Base-by-base conservation (phyloP, 2,329 filamentous ascomycete genomes). In the Thelonectria olida region DNA sequence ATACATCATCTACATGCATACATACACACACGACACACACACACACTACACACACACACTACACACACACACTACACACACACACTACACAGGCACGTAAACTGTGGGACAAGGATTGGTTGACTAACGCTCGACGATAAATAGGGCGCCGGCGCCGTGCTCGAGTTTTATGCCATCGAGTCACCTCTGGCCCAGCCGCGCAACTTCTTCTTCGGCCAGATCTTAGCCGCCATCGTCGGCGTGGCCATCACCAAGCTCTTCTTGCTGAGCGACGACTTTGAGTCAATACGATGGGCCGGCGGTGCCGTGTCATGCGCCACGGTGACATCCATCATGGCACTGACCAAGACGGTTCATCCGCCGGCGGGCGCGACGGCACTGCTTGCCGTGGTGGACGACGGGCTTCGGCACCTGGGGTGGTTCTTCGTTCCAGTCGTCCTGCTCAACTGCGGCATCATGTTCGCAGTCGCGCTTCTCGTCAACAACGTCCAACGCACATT, bases 321-420 rank as follows among this genome's bases (percentile, higher is more conserved):
- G 3, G 84, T 90, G 0, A 90, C 86, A 1, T 79, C 84, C 1
- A 59, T 87, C 57, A 93, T 93, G 91, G 83, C 82, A 0, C 69
- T 92, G 20, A 93, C 90, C 2, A 89, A 89, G 53, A 92, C 90
- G 0, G 82, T 91, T 0, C 90, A 93, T 66, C 91, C 91, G 0
- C 91, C 91, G 0, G 91, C 90, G 0, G 91, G 91, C 5, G 90
- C 91, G 8, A 93, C 90, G 1, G 90, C 90, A 0, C 76, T 94
- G 1, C 77, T 93, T 23, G 89, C 90, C 0, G 88, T 90, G 0
- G 81, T 88, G 1, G 86, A 88, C 59, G 77, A 82, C 2, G 77
- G 80, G 2, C 78, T 88, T 1, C 79, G 82, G 9, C 67, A 70
- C 0, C 74, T 93, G 10, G 90, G 90, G n/a, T 93, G 91, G 91